phyloP scores from a whole-genome alignment of 805 yeast genomes.

The Candida vaughaniae region DNA sequence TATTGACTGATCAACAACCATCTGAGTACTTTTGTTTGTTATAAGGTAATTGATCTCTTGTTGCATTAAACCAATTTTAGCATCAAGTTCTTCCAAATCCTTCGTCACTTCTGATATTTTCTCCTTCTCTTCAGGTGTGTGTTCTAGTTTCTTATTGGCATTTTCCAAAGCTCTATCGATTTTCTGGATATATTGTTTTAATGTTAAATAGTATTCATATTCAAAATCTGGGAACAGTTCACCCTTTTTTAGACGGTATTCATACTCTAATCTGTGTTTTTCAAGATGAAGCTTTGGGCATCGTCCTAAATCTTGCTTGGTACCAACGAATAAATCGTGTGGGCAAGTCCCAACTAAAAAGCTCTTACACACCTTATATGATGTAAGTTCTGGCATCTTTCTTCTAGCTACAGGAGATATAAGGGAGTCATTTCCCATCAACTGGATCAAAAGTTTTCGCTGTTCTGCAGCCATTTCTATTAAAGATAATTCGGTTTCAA shows the following conservation, averaged over 20 bases:
- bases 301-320: constrained; percentile 78
- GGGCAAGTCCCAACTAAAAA: constrained; percentile 87
- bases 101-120: constrained; percentile 54
- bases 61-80: constrained; percentile 60
- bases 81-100: constrained; percentile 61
- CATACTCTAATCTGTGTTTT: constrained; percentile 70
- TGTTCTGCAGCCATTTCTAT: constrained; percentile 61
- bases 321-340: constrained; percentile 75
- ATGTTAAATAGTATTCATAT: constrained; percentile 45
- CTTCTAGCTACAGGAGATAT: constrained; percentile 27
- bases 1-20: constrained; percentile 49
- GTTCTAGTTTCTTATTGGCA: constrained; percentile 65
- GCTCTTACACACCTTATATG: constrained; percentile 65
- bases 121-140: constrained; percentile 71
- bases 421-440: constrained; percentile 67
- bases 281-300: constrained; percentile 78
- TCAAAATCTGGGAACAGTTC: constrained; percentile 52
- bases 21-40: constrained; percentile 47
- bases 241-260: constrained; percentile 42
- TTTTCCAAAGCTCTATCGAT: constrained; percentile 62
- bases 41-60: constrained; percentile 62
- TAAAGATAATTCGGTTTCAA: background rate
- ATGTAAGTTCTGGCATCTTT: constrained; percentile 42
- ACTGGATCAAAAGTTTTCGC: constrained; percentile 69
- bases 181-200: constrained; percentile 52